These are phyloP conservation scores for Fusarium miscanthi DNA, from an alignment of 2,329 filamentous ascomycete genomes.

Conservation along the genomic window DNA sequence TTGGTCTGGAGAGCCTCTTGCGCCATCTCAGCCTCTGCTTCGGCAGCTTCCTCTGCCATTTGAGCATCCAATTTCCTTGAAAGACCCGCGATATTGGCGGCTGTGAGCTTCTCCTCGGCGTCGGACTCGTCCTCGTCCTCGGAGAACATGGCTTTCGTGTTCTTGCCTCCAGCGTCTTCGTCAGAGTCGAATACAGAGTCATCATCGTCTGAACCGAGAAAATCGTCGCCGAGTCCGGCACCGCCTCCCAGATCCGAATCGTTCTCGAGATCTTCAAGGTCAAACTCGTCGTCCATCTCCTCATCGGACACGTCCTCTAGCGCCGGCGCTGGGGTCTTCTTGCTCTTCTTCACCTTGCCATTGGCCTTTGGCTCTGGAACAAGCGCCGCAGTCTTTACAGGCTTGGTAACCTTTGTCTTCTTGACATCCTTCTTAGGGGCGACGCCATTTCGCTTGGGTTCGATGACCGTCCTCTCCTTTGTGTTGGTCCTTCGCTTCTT, in stretches of 20 bases:
- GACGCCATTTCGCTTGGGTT: conserved; percentile 45
- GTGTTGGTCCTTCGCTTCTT: conserved; percentile 56
- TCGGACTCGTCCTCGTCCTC: conserved; percentile 93
- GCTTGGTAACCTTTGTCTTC: conserved; percentile 50
- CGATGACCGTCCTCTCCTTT: conserved; percentile 46
- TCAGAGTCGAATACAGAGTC: conserved; percentile 79
- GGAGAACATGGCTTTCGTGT: conserved; percentile 79
- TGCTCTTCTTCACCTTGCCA: conserved; percentile 48
- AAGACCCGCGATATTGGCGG: conserved; percentile 94
- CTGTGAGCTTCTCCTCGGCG: conserved; percentile 89
- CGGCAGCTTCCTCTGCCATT: conserved; percentile 80
- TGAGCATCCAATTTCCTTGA: conserved; percentile 86
- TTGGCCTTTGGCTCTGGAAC: conserved; percentile 41
- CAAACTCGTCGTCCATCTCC: conserved; percentile 52
- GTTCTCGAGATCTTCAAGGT: conserved; percentile 61
- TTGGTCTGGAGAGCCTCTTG: conserved; percentile 92
- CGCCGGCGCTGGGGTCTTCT: conserved; percentile 51
- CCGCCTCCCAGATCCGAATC: conserved; percentile 52
- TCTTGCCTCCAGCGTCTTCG: conserved; percentile 63
- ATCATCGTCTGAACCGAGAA: conserved; percentile 66
- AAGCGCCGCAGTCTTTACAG: conserved; percentile 48
- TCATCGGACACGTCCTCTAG: conserved; percentile 60
- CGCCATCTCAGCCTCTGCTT: conserved; percentile 86
- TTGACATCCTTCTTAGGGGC: conserved; percentile 45
- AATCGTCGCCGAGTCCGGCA: conserved; percentile 65